These are phyloP conservation scores for Apocynum venetum DNA, from an alignment of 257 asterid genomes.

Conservation along the genomic window DNA sequence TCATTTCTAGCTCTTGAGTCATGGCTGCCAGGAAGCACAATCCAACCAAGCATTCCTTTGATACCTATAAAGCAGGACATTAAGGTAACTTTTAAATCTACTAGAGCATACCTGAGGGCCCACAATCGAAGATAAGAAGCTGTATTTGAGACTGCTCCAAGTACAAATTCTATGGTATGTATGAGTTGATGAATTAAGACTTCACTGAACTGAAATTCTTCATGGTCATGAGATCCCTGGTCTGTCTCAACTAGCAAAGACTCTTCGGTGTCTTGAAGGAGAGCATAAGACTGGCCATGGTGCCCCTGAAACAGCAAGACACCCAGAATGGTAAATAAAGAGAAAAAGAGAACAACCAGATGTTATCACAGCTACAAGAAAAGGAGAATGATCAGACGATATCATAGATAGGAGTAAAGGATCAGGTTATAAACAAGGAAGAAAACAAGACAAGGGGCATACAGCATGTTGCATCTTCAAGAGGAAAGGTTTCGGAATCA, in stretches of 20 bases:
- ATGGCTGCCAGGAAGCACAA: background rate
- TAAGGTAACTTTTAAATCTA: background rate
- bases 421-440: conserved; percentile 13
- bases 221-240: conserved; percentile 81
- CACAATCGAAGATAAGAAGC: conserved; percentile 99
- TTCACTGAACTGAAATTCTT: conserved; percentile 95
- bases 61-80: background rate
- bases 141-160: conserved; percentile 98
- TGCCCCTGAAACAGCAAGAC: conserved; percentile 60
- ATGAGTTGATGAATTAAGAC: conserved; percentile 93
- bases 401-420: conserved; percentile 2
- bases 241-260: conserved; percentile 67
- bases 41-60: background rate
- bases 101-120: conserved; percentile 84
- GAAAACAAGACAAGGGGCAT: conserved; percentile 22
- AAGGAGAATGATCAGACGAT: background rate
- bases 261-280: conserved; percentile 69
- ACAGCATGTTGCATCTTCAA: conserved; percentile 73
- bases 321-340: conserved; percentile 1
- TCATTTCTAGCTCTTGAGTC: background rate
- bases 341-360: background rate
- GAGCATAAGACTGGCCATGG: conserved; percentile 74
- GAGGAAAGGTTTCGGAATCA: conserved; percentile 93
- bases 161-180: conserved; percentile 97
- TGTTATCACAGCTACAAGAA: conserved; percentile 1